Evolutionary conservation across 345 rosid species (phyloP).

Genomic region (Salix koriyanagi): DNA sequence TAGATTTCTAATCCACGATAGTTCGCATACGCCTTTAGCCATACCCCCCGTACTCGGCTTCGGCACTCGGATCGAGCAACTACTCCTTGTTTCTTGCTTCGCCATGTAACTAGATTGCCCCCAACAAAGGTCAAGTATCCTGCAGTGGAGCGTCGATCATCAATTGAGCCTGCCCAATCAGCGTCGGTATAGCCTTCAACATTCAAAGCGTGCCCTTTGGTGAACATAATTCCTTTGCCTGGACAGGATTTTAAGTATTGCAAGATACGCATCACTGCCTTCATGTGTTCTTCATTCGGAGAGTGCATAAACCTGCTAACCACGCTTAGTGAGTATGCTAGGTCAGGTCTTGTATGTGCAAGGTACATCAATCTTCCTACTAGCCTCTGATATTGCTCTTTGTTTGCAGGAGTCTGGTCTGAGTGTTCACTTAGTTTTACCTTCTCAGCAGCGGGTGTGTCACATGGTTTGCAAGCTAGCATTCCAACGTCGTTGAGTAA

Average conservation of each 20-base stretch:
- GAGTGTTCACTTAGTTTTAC: too few species aligned
- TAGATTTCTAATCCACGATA: not conserved
- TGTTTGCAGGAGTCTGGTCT: not conserved
- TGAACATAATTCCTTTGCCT: not conserved
- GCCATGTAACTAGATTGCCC: not conserved
- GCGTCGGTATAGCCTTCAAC: not conserved
- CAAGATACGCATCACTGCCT: too few species aligned
- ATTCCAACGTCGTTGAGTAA: too few species aligned
- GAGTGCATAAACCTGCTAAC: not conserved
- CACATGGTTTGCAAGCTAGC: too few species aligned
- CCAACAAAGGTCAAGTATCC: not conserved
- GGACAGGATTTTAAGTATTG: not conserved
- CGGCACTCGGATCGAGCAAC: too few species aligned
- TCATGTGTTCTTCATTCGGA: not conserved
- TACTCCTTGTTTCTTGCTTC: not conserved
- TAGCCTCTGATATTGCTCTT: not conserved
- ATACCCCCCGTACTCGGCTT: not conserved
- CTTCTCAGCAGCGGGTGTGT: too few species aligned
- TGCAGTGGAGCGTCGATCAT: not conserved
- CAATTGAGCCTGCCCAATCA: not conserved
- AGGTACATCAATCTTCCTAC: not conserved
- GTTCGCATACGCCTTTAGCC: not conserved
- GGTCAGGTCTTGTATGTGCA: not conserved
- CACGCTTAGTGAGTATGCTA: not conserved
- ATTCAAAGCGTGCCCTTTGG: not conserved